These are phyloP conservation scores for Gastrolobium bilobum DNA, from an alignment of 306 rosid species.

Conservation along the genomic window DNA sequence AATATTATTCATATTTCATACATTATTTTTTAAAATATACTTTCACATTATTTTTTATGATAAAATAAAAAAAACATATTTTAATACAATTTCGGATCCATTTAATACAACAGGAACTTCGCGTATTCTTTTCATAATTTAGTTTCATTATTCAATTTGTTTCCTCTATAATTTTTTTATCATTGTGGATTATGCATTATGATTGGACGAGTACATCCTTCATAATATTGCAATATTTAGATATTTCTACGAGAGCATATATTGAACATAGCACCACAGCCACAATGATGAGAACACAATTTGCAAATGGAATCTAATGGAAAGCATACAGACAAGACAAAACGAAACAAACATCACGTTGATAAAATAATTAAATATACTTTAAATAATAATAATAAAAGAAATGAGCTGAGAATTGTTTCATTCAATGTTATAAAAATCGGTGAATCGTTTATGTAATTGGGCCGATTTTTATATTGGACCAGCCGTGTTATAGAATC, in stretches of 20 bases:
- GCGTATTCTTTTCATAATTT: not conserved
- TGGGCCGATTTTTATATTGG: too few relatives aligned
- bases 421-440: too few relatives aligned
- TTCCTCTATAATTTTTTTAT: not conserved
- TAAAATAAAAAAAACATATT: too few relatives aligned
- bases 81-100: not conserved
- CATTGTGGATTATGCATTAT: not conserved
- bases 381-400: too few relatives aligned
- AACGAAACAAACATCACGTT: not conserved
- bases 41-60: too few relatives aligned
- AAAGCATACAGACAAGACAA: conserved; percentile 12
- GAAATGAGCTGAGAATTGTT: too few relatives aligned
- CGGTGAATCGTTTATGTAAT: too few relatives aligned
- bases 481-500: too few relatives aligned
- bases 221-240: not conserved
- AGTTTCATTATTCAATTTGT: not conserved
- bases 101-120: not conserved
- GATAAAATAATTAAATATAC: not conserved
- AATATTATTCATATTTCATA: too few relatives aligned
- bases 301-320: conserved; percentile 16
- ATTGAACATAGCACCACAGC: not conserved
- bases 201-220: not conserved
- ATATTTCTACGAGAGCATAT: not conserved
- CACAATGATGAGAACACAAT: conserved; percentile 12
- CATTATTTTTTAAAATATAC: too few relatives aligned